Percentiles rank a stretch among this genome's conserved stretches.
These are phyloP conservation scores for Thalassiosira livingstoniorum DNA, from an alignment of 352 stramenopile species.

Conservation along the genomic window DNA sequence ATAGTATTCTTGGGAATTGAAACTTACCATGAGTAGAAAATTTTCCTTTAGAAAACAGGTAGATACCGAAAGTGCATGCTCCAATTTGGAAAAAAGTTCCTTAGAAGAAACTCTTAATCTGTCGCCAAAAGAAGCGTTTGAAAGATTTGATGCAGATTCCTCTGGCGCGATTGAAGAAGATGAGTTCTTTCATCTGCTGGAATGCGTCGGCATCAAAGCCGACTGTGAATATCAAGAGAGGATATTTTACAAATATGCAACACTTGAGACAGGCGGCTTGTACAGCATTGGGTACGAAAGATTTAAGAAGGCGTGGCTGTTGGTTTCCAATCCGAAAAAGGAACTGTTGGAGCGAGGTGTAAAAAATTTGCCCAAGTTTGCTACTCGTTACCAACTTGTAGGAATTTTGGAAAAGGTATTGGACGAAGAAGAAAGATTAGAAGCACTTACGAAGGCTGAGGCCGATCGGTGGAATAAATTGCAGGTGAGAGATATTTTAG, in stretches of 20 bases:
- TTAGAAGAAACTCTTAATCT: conserved; percentile 2
- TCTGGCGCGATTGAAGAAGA: conserved; percentile 56
- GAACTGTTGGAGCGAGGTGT: conserved; percentile 88
- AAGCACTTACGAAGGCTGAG: conserved; percentile 39
- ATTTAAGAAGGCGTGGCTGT: conserved; percentile 89
- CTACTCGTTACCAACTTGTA: conserved; percentile 87
- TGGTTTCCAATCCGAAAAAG: conserved; percentile 56
- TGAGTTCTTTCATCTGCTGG: conserved; percentile 83
- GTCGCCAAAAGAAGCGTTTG: conserved; percentile 74
- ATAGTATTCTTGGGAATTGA: too few relatives aligned
- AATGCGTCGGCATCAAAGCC: conserved; percentile 91
- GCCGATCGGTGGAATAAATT: conserved; percentile 39
- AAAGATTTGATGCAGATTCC: conserved; percentile 79
- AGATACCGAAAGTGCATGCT: too few relatives aligned
- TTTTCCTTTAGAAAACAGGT: too few relatives aligned
- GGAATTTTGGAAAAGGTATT: conserved; percentile 90
- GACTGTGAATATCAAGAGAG: conserved; percentile 91
- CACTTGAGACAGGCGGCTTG: conserved; percentile 90
- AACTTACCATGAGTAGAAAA: too few relatives aligned
- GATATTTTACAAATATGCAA: conserved; percentile 93
- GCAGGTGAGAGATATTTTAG: too few relatives aligned
- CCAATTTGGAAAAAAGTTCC: background rate
- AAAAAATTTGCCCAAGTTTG: conserved; percentile 89
- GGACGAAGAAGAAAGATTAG: conserved; percentile 89
- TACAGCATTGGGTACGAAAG: conserved; percentile 93